Conservation (phyloP, 768 basidiomycete genomes). For the Trametes gibbosa region DNA sequence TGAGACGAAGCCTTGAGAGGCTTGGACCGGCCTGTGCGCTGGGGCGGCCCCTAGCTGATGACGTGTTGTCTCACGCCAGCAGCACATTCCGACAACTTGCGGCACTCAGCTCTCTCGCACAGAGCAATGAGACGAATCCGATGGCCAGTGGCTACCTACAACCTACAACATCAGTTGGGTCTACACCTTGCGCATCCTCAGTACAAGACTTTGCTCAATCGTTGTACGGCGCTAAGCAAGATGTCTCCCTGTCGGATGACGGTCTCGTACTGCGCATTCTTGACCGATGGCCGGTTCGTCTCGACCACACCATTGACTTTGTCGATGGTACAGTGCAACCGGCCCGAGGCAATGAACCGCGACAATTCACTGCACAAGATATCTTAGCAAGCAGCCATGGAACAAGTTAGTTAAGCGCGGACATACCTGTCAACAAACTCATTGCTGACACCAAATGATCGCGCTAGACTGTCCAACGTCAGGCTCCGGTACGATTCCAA, state of each 20-base stretch:
- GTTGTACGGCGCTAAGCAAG: constrained; percentile 81
- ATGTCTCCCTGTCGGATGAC: constrained; percentile 94
- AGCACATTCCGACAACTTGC: too few species aligned
- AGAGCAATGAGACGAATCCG: not conserved
- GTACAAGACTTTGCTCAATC: constrained; percentile 86
- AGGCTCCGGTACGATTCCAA: constrained; percentile 90
- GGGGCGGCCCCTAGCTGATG: too few species aligned
- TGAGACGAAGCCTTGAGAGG: too few species aligned
- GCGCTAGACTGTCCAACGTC: constrained; percentile 80
- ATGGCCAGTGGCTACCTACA: constrained; percentile 14
- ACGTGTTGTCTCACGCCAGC: too few species aligned
- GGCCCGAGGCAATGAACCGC: constrained; percentile 83
- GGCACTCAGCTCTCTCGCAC: not conserved
- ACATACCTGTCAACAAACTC: constrained; percentile 85
- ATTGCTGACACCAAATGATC: constrained; percentile 86
- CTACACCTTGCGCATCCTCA: constrained; percentile 21
- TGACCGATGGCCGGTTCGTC: constrained; percentile 73
- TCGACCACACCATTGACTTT: constrained; percentile 93
- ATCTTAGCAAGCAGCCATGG: not conserved
- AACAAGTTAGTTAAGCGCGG: not conserved
- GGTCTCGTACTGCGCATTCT: constrained; percentile 88
- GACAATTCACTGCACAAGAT: constrained; percentile 69
- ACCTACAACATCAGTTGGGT: constrained; percentile 2
- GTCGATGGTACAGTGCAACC: constrained; percentile 88
- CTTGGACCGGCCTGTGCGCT: too few species aligned